Evolutionary conservation across 2,329 filamentous ascomycete genomes (phyloP).

Genomic region (Ceratocystis diversiconidia): DNA sequence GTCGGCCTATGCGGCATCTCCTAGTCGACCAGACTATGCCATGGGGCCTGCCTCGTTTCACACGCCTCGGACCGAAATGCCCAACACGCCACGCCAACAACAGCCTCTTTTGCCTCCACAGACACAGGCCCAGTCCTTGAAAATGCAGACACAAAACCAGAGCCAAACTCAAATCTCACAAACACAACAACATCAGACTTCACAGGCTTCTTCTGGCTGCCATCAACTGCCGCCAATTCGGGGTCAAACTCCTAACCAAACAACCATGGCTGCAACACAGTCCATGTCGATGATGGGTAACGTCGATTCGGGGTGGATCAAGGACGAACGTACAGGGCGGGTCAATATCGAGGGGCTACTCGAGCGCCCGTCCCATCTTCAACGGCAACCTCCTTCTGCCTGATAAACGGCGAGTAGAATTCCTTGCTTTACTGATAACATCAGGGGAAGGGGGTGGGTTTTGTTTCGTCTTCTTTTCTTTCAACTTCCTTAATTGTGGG

Average conservation of each 20-base stretch:
- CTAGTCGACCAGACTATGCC: slow-evolving; percentile 32
- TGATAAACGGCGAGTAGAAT: background rate
- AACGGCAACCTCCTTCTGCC: slow-evolving; percentile 21
- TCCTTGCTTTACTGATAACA: background rate
- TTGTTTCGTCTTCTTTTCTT: slow-evolving; percentile 4
- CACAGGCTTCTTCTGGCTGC: slow-evolving; percentile 18
- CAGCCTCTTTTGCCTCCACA: slow-evolving; percentile 20
- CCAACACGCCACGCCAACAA: slow-evolving; percentile 19
- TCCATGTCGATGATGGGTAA: slow-evolving; percentile 13
- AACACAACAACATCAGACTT: slow-evolving; percentile 10
- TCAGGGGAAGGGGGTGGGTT: background rate
- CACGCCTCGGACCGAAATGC: slow-evolving; percentile 38
- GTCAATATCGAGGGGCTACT: slow-evolving; percentile 50
- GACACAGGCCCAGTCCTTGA: slow-evolving; percentile 6
- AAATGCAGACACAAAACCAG: slow-evolving; percentile 17
- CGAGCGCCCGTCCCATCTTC: slow-evolving; percentile 34
- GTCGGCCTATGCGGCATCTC: slow-evolving; percentile 34
- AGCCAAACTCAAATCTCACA: slow-evolving; percentile 10
- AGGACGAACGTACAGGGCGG: slow-evolving; percentile 38
- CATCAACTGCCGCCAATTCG: slow-evolving; percentile 37
- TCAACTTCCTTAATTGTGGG: background rate
- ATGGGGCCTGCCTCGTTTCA: slow-evolving; percentile 35
- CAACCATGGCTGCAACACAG: slow-evolving; percentile 1
- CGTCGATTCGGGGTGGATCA: slow-evolving; percentile 24
- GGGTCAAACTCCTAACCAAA: slow-evolving; percentile 21